A percentile compares a stretch with the other conserved stretches of the same genome.
phyloP scores from a whole-genome alignment of 2,329 filamentous ascomycete species.

The Xylariaceae sp. region DNA sequence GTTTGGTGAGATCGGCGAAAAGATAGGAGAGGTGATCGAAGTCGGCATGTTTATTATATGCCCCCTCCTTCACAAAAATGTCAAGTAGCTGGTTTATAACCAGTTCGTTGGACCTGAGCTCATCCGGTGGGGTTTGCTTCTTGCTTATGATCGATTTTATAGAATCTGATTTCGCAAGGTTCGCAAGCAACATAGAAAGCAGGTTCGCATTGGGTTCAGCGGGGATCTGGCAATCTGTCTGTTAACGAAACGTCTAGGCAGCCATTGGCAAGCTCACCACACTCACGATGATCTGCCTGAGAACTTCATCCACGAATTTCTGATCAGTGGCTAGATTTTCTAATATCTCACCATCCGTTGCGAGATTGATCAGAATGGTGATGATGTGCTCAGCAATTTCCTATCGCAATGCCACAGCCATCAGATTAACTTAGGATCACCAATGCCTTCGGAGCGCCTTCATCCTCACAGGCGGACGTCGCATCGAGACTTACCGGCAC shows the following conservation, averaged over 20 bases:
- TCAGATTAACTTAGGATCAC: no score
- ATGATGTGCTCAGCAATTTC: conserved; percentile 90
- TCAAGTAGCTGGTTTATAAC: conserved; percentile 90
- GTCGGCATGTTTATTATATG: conserved; percentile 77
- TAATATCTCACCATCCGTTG: conserved; percentile 70
- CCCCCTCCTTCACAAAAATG: conserved; percentile 87
- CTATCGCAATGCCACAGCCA: conserved; percentile 37
- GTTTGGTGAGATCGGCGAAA: conserved; percentile 87
- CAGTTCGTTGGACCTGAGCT: conserved; percentile 65
- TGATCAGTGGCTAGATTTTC: conserved; percentile 71
- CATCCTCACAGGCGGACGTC: not conserved
- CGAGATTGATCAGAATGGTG: conserved; percentile 83
- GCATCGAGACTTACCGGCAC: conserved; percentile 57
- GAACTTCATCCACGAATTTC: conserved; percentile 68
- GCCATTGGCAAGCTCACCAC: conserved; percentile 1
- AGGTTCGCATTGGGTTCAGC: conserved; percentile 80
- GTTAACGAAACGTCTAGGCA: conserved; percentile 16
- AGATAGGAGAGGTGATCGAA: conserved; percentile 93
- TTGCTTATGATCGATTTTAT: conserved; percentile 63
- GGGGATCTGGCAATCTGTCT: conserved; percentile 45
- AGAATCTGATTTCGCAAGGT: conserved; percentile 74
- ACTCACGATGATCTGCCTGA: conserved; percentile 69
- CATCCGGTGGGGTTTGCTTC: conserved; percentile 62
- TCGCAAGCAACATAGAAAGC: conserved; percentile 86
- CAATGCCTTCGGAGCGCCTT: not conserved